A percentile compares a stretch with the other conserved stretches of the same genome.
Evolutionary conservation across 768 basidiomycete species (phyloP).

Genomic region (Sporobolomyces phaffii): DNA sequence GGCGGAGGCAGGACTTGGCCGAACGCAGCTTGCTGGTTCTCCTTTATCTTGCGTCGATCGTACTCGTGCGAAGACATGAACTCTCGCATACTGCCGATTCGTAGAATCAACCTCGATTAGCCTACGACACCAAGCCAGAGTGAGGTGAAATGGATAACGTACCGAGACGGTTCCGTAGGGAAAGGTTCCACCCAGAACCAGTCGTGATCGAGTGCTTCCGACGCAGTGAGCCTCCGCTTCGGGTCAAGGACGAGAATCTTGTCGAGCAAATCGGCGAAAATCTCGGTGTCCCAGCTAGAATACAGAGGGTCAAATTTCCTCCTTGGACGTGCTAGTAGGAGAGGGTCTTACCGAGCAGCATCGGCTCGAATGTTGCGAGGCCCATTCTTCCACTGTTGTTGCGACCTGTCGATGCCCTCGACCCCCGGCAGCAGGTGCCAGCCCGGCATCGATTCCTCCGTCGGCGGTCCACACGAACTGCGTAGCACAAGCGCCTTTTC

Average conservation of each 20-base stretch:
- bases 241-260: conserved; percentile 78
- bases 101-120: not conserved
- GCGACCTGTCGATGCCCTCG: conserved; percentile 41
- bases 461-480: conserved; percentile 59
- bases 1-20: not conserved
- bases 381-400: not conserved
- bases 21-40: conserved; percentile 19
- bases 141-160: no score
- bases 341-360: conserved; percentile 6
- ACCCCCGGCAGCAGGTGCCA: conserved; percentile 46
- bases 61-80: conserved; percentile 40
- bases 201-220: conserved; percentile 78
- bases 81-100: conserved; percentile 30
- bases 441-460: conserved; percentile 46
- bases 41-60: conserved; percentile 32
- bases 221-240: conserved; percentile 71
- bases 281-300: conserved; percentile 4
- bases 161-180: conserved; percentile 19
- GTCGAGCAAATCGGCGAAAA: conserved; percentile 65
- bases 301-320: no score
- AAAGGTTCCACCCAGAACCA: conserved; percentile 87
- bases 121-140: not conserved
- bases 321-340: no score
- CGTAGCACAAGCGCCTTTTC: not conserved
- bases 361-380: not conserved